A percentile compares a stretch with the other conserved stretches of the same genome.
These are phyloP conservation scores for Circinella minor DNA, from an alignment of 371 early-diverging fungal species.

Conservation along the genomic window DNA sequence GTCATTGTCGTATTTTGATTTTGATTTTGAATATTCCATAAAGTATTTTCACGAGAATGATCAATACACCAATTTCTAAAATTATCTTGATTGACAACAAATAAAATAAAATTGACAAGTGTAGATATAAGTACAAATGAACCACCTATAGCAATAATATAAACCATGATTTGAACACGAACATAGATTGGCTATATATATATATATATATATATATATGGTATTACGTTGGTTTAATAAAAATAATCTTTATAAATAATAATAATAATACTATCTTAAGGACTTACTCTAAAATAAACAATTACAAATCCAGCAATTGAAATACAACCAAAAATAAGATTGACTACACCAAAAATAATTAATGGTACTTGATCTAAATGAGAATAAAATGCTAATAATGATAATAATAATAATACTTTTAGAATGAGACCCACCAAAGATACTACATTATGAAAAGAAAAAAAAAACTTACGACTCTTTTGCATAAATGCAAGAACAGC, in stretches of 20 bases:
- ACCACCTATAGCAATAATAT: conserved; percentile 14
- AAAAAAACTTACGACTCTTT: conserved; percentile 28
- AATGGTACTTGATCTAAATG: conserved; percentile 27
- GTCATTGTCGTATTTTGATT: not conserved
- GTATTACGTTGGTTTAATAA: too few species aligned
- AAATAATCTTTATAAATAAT: too few species aligned
- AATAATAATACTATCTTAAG: too few species aligned
- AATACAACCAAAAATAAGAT: conserved; percentile 34
- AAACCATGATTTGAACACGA: conserved; percentile 19
- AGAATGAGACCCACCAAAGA: too few species aligned
- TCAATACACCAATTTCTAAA: conserved; percentile 23
- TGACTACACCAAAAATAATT: conserved; percentile 33
- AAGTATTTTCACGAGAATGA: conserved; percentile 12
- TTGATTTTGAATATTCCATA: conserved; percentile 6
- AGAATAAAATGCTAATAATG: conserved; percentile 31
- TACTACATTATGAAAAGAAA: not conserved
- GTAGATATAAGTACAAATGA: conserved; percentile 19
- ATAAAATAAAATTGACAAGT: conserved; percentile 28
- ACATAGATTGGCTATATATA: conserved; percentile 14
- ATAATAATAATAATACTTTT: too few species aligned
- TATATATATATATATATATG: not conserved
- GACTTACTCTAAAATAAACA: not conserved
- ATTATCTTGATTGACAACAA: conserved; percentile 14
- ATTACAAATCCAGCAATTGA: conserved; percentile 22
- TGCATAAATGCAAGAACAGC: conserved; percentile 34